These are phyloP conservation scores for Eremochloa ophiuroides DNA, from an alignment of 176 grass and related monocot species.

Conservation along the genomic window DNA sequence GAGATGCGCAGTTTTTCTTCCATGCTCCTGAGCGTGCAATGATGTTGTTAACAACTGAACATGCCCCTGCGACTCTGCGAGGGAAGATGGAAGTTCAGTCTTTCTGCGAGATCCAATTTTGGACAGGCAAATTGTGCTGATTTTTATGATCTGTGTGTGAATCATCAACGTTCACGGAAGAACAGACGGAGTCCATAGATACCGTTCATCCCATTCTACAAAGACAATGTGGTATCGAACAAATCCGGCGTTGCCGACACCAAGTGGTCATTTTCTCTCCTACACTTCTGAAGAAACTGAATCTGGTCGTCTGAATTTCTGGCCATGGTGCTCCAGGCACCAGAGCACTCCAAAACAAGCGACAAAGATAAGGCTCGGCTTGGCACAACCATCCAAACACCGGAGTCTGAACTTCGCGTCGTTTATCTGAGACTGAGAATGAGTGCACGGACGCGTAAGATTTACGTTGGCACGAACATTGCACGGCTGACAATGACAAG, in stretches of 20 bases:
- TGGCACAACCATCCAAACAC: not conserved
- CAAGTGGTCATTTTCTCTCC: not conserved
- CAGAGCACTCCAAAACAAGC: not conserved
- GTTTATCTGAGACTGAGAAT: not conserved
- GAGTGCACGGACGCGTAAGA: not conserved
- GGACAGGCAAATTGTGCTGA: not conserved
- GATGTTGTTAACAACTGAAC: not conserved
- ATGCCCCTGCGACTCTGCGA: not conserved
- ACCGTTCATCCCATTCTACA: not conserved
- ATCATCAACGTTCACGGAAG: not conserved
- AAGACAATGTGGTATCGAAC: not conserved
- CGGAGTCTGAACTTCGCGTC: not conserved
- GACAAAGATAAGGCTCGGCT: not conserved
- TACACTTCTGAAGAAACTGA: not conserved
- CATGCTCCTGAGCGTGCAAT: not conserved
- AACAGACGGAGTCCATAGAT: not conserved
- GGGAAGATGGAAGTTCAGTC: not conserved
- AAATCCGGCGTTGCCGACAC: not conserved
- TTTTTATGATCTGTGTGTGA: not conserved
- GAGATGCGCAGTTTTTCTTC: not conserved
- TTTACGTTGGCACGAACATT: not conserved
- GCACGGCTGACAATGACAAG: too few species aligned
- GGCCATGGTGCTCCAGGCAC: not conserved
- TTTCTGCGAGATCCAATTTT: not conserved
- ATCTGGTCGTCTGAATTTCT: not conserved